Conservation (phyloP, 2,329 filamentous ascomycete species). For the Sporothrix variecibatus region DNA sequence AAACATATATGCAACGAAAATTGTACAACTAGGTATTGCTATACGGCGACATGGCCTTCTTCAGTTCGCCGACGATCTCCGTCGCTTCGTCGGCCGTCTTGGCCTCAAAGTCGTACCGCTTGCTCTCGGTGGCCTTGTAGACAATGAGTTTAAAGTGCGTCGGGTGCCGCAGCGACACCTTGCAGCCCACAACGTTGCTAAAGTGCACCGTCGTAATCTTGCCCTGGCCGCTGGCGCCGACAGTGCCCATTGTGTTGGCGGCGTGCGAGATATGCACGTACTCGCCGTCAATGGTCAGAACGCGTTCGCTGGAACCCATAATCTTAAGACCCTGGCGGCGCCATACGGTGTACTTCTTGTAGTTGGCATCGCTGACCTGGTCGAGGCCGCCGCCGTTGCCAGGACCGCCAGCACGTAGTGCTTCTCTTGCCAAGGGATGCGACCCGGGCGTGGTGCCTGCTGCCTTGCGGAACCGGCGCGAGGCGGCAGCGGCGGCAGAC, state of each 20-base stretch:
- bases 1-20: background rate
- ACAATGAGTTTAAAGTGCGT: conserved; percentile 73
- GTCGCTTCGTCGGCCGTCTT: conserved; percentile 68
- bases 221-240: conserved; percentile 65
- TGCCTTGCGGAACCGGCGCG: conserved; percentile 29
- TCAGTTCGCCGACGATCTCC: conserved; percentile 78
- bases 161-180: conserved; percentile 76
- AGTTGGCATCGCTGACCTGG: conserved; percentile 57
- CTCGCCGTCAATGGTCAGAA: conserved; percentile 79
- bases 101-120: conserved; percentile 85
- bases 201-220: conserved; percentile 84
- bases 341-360: conserved; percentile 78
- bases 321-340: conserved; percentile 82
- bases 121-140: conserved; percentile 73
- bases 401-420: conserved; percentile 31
- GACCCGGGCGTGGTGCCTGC: conserved; percentile 48
- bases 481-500: background rate
- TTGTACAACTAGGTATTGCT: conserved; percentile 45
- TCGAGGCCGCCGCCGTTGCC: conserved; percentile 56
- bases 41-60: conserved; percentile 72
- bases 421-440: conserved; percentile 68
- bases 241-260: conserved; percentile 52
- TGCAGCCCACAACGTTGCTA: conserved; percentile 78
- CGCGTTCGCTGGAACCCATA: conserved; percentile 71
- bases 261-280: conserved; percentile 83